Base-by-base conservation (phyloP, 2,329 filamentous ascomycete species). In the Fusarium nisikadoi region DNA sequence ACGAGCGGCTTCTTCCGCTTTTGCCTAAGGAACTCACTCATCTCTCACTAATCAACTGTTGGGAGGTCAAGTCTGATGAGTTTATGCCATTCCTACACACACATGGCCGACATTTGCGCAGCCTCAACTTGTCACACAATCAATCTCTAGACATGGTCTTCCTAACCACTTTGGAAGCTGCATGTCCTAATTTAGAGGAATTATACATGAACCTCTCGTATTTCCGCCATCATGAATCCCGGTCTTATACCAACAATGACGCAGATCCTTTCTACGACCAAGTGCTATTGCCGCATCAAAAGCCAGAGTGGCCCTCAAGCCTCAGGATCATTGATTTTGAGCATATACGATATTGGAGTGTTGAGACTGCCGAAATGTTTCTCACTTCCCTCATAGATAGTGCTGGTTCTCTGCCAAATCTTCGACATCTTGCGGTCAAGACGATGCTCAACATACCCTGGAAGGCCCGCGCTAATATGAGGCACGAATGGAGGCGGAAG, bases 151-250 rank as follows among this genome's bases (percentile, higher is more conserved):
- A 91, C 75, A 82, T 98, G 43, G 89, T 87, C 0, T 98, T 97
- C 76, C 84, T 96, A 11, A 87, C 90, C 1, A 81, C 86, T 31
- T 82, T 98, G 49, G 90, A 88, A 23, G 80, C 83, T 8, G 86
- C 88, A 4, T 97, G 94, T 77, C 93, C 94, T 0, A 85, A 86
- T 7, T 85, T 98, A 10, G 85, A 91, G 75, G 86, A 88, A 29
- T 84, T 98, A 42, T 88, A 87, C 53, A 91, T 97, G 86, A 93
- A 97, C 74, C 84, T 97, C 56, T 91, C 90, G 19, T 96, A 94
- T 77, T 95, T 90, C 81, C 92, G 91, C 71, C 88, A 90, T 43
- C 89, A 93, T 65, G 85, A 87, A 57, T 88, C 87, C 52, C 89
- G 73, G 33, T 77, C 75, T 31, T 31, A 68, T 19, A 36, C 91